Evolutionary conservation across 768 basidiomycete species (phyloP).

Genomic region (Dentipellis sp.): DNA sequence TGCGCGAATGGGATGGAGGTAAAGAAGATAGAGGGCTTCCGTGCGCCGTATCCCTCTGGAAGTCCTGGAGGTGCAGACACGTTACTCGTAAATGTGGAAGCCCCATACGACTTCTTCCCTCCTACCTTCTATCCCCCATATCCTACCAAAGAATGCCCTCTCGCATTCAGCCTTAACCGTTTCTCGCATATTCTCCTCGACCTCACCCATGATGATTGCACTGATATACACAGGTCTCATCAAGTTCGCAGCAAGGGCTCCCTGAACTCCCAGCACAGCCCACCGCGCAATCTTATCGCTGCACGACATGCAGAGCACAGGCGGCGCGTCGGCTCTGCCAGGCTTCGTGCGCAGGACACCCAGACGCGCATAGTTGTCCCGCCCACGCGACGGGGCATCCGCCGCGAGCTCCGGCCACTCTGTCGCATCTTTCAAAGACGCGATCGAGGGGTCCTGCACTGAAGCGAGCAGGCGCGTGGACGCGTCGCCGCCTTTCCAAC

Average conservation of each 20-base stretch:
- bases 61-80: slow-evolving; percentile 27
- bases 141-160: slow-evolving; percentile 53
- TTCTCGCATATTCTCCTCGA: slow-evolving; percentile 30
- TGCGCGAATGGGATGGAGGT: slow-evolving; percentile 52
- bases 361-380: slow-evolving; percentile 66
- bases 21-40: slow-evolving; percentile 45
- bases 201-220: slow-evolving; percentile 65
- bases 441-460: slow-evolving; percentile 66
- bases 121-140: slow-evolving; percentile 37
- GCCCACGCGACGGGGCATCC: slow-evolving; percentile 51
- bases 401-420: slow-evolving; percentile 23
- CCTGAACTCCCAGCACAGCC: slow-evolving; percentile 80
- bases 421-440: slow-evolving; percentile 52
- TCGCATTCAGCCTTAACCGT: slow-evolving; percentile 52
- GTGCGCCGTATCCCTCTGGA: slow-evolving; percentile 37
- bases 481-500: slow-evolving; percentile 71
- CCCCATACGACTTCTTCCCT: background rate
- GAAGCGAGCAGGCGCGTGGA: slow-evolving; percentile 73
- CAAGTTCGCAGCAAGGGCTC: slow-evolving; percentile 55
- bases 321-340: slow-evolving; percentile 81
- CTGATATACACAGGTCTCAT: slow-evolving; percentile 57
- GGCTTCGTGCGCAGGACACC: slow-evolving; percentile 90
- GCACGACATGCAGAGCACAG: slow-evolving; percentile 83
- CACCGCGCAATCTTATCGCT: slow-evolving; percentile 91
- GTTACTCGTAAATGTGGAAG: background rate